phyloP scores from a whole-genome alignment of 2,329 filamentous ascomycete species.

The Nakataea oryzae region DNA sequence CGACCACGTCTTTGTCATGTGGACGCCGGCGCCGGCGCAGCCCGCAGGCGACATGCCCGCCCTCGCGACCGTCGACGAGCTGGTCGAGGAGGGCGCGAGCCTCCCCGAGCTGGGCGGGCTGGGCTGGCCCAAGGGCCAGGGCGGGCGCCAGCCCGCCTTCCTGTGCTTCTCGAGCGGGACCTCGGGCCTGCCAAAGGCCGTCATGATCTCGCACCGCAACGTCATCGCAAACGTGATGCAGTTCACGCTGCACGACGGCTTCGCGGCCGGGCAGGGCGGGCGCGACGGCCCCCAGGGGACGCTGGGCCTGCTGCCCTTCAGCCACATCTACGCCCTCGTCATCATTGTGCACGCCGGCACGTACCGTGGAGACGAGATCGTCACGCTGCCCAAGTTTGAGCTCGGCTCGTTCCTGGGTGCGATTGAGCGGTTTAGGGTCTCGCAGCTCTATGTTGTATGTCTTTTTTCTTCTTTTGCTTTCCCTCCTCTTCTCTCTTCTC shows the following conservation, averaged over 20 bases:
- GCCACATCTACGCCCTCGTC: conserved; percentile 69
- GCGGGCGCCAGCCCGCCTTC: conserved; percentile 51
- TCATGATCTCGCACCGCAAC: conserved; percentile 68
- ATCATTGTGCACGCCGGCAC: conserved; percentile 54
- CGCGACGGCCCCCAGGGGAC: conserved; percentile 24
- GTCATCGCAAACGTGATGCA: conserved; percentile 66
- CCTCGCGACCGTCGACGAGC: conserved; percentile 52
- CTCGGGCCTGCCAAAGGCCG: conserved; percentile 62
- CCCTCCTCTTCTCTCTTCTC: neutral
- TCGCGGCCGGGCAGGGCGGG: conserved; percentile 16
- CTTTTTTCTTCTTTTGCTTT: conserved; percentile 2
- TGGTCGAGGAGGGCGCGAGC: conserved; percentile 33
- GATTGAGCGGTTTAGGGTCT: conserved; percentile 59
- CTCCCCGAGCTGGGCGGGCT: conserved; percentile 34
- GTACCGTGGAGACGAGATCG: conserved; percentile 61
- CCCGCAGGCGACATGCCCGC: conserved; percentile 24
- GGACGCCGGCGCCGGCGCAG: conserved; percentile 39
- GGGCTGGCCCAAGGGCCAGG: conserved; percentile 41
- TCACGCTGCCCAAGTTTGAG: conserved; percentile 67
- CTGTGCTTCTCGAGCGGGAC: conserved; percentile 64
- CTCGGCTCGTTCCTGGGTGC: conserved; percentile 47
- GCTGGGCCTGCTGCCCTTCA: conserved; percentile 61
- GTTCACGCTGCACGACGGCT: conserved; percentile 24
- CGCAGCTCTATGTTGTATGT: conserved; percentile 51
- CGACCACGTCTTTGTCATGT: conserved; percentile 53